A percentile compares a stretch with the other conserved stretches of the same genome.
Conservation (phyloP, 2,329 filamentous ascomycete genomes). For the Hymenoscyphus scutula region DNA sequence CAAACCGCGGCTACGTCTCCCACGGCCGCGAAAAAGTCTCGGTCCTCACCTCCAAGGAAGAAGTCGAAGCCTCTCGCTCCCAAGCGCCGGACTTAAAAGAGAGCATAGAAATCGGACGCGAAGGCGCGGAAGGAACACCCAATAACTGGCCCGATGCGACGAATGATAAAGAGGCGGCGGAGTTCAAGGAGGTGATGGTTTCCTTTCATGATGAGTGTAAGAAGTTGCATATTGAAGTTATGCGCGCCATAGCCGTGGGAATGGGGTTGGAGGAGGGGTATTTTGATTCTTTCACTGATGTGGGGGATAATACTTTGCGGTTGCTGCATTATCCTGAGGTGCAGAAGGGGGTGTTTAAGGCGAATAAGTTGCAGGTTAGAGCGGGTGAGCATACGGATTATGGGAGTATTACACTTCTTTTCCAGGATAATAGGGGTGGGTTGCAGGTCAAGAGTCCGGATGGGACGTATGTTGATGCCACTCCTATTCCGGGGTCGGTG, state of each 20-base stretch:
- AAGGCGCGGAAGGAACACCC: slow-evolving; percentile 56
- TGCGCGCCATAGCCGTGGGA: slow-evolving; percentile 81
- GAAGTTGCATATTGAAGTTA: slow-evolving; percentile 70
- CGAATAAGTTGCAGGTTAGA: slow-evolving; percentile 48
- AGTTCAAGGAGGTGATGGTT: slow-evolving; percentile 72
- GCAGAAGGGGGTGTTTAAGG: slow-evolving; percentile 45
- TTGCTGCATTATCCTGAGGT: slow-evolving; percentile 58
- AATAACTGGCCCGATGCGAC: slow-evolving; percentile 74
- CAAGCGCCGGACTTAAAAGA: slow-evolving; percentile 63
- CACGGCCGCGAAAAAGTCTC: slow-evolving; percentile 33
- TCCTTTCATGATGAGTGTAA: slow-evolving; percentile 75
- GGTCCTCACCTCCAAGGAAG: slow-evolving; percentile 21
- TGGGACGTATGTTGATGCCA: slow-evolving; percentile 78
- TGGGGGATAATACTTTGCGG: slow-evolving; percentile 59
- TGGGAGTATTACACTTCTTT: slow-evolving; percentile 50
- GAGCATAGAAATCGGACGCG: slow-evolving; percentile 62
- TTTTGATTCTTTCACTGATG: slow-evolving; percentile 74
- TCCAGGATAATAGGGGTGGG: slow-evolving; percentile 52
- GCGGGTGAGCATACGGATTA: slow-evolving; percentile 55
- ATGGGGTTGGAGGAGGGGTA: slow-evolving; percentile 68
- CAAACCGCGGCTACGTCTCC: slow-evolving; percentile 72
- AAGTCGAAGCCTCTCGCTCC: slow-evolving; percentile 50
- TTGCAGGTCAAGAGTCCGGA: slow-evolving; percentile 63
- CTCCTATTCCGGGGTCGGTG: slow-evolving; percentile 75
- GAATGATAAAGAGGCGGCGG: slow-evolving; percentile 46